Evolutionary conservation across 2,329 filamentous ascomycete species (phyloP).

Genomic region (Periconia sp.): DNA sequence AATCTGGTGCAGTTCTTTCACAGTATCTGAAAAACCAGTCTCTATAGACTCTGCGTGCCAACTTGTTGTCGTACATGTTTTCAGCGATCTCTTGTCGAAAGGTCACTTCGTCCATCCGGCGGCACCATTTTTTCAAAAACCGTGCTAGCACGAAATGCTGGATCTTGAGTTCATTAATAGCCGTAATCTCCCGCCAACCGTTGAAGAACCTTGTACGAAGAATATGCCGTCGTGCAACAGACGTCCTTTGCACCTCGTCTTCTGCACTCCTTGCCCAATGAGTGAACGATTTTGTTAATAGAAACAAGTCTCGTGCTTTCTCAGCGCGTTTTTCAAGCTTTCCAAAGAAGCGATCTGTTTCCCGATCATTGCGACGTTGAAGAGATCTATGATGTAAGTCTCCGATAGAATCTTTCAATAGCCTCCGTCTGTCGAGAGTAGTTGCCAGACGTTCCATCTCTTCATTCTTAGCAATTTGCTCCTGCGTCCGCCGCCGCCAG

Average conservation of each 20-base stretch:
- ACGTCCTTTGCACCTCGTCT: constrained; percentile 67
- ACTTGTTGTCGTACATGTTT: constrained; percentile 33
- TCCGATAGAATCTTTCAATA: constrained; percentile 57
- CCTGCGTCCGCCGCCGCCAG: constrained; percentile 51
- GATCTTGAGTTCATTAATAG: constrained; percentile 59
- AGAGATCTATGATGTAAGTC: constrained; percentile 30
- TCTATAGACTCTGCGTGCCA: constrained; percentile 35
- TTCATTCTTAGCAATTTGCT: constrained; percentile 24
- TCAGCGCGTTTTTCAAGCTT: constrained; percentile 62
- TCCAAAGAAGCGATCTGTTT: constrained; percentile 57
- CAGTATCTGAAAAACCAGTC: constrained; percentile 43
- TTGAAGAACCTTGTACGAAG: constrained; percentile 69
- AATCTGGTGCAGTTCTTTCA: constrained; percentile 36
- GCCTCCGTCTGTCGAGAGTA: constrained; percentile 52
- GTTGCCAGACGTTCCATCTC: constrained; percentile 40
- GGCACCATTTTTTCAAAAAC: constrained; percentile 58
- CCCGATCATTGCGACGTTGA: constrained; percentile 44
- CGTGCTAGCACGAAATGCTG: constrained; percentile 55
- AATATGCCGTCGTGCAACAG: constrained; percentile 69
- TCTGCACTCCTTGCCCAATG: constrained; percentile 69
- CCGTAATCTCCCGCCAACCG: constrained; percentile 68
- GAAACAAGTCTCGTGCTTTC: constrained; percentile 65
- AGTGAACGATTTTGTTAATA: constrained; percentile 65
- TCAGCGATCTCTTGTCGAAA: constrained; percentile 37
- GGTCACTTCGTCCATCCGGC: constrained; percentile 42